A percentile compares a stretch with the other conserved stretches of the same genome.
phyloP scores from a whole-genome alignment of 306 rosid species.

The Cicer arietinum region DNA sequence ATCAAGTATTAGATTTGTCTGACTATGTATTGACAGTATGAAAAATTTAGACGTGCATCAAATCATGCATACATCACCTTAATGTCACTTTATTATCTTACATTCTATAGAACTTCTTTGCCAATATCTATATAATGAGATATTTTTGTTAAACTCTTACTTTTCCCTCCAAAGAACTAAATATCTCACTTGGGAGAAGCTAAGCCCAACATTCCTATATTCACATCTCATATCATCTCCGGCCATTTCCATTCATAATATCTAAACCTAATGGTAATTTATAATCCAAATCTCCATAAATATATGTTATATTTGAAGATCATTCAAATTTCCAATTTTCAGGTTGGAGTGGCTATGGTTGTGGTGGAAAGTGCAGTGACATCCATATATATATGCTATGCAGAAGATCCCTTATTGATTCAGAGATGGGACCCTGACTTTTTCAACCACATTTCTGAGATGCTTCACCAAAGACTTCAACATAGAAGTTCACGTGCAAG shows the following conservation, averaged over 20 bases:
- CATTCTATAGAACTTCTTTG: no score
- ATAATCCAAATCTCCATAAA: background rate
- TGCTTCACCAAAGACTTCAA: conserved; percentile 90
- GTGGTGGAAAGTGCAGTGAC: conserved; percentile 99
- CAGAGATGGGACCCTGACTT: conserved; percentile 91
- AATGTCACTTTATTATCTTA: no score
- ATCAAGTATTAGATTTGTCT: no score
- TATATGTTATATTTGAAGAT: background rate
- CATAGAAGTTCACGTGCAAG: conserved; percentile 77
- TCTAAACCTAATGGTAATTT: background rate
- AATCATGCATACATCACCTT: no score
- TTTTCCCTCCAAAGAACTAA: background rate
- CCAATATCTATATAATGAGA: background rate
- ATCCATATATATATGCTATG: conserved; percentile 91
- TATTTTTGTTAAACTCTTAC: background rate
- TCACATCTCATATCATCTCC: background rate
- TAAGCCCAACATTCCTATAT: background rate
- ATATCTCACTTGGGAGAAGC: background rate
- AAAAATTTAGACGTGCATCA: no score
- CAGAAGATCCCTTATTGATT: conserved; percentile 90
- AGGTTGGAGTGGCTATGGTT: conserved; percentile 97
- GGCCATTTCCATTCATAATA: background rate
- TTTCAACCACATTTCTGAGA: conserved; percentile 92
- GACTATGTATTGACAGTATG: no score
- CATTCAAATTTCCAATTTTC: conserved; percentile 25